Conservation (phyloP, 257 asterid genomes). For the Rhazya stricta region DNA sequence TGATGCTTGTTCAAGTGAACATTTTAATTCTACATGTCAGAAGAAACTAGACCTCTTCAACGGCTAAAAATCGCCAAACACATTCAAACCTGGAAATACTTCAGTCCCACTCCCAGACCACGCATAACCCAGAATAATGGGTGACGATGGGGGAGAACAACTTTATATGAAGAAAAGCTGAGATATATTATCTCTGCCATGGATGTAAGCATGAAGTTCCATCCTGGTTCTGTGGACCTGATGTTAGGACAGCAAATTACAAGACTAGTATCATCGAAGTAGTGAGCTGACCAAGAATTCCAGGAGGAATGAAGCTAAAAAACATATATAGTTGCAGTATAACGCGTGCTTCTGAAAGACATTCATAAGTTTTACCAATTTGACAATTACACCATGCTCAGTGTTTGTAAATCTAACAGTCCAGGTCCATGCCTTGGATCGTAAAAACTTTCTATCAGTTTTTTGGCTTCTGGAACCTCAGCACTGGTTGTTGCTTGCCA, state of each 20-base stretch:
- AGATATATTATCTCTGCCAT: not conserved
- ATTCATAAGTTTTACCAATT: not conserved
- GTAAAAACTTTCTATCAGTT: not conserved
- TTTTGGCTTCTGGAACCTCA: conserved; percentile 28
- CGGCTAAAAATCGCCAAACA: not conserved
- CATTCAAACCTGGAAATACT: not conserved
- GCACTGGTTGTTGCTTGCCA: conserved; percentile 72
- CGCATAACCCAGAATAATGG: not conserved
- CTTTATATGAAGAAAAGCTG: not conserved
- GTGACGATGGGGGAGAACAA: not conserved
- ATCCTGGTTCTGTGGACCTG: not conserved
- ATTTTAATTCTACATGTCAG: not conserved
- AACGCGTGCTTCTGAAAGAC: not conserved
- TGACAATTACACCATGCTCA: not conserved
- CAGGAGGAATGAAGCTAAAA: not conserved
- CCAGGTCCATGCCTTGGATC: not conserved
- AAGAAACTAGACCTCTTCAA: not conserved
- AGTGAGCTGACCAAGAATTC: not conserved
- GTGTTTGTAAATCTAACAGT: not conserved
- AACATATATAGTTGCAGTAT: not conserved
- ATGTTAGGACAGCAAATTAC: not conserved
- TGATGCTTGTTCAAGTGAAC: not conserved
- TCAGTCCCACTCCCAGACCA: no score
- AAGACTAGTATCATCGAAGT: not conserved
- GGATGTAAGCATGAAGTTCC: not conserved